A percentile compares a stretch with the other conserved stretches of the same genome.
Conservation (phyloP, 805 yeast species). For the Sugiyamaella boreocaroliniensis region DNA sequence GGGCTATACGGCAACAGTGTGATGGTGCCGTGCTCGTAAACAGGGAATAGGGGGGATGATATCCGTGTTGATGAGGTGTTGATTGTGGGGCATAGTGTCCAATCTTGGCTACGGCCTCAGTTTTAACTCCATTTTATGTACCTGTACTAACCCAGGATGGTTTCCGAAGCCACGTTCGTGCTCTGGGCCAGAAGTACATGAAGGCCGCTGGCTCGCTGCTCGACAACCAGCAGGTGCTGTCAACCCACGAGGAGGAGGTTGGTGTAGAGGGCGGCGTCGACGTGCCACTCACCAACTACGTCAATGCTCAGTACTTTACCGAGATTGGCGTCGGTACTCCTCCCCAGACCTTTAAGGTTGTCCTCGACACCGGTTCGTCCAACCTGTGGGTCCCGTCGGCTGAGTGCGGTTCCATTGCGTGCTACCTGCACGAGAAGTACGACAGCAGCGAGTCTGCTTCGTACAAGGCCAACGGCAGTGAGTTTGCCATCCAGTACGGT, state of each 20-base stretch:
- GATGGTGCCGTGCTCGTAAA: no score
- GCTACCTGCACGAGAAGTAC: slow-evolving; percentile 88
- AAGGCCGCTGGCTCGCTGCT: slow-evolving; percentile 30
- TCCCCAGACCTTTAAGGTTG: slow-evolving; percentile 85
- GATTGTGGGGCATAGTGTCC: no score
- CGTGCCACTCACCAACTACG: slow-evolving; percentile 83
- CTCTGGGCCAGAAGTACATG: slow-evolving; percentile 57
- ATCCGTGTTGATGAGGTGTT: no score
- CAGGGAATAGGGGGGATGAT: no score
- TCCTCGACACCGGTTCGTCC: slow-evolving; percentile 93
- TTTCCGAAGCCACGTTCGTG: slow-evolving; percentile 40
- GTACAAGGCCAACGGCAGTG: slow-evolving; percentile 80
- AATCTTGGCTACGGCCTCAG: no score
- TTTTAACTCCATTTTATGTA: no score
- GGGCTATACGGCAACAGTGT: background rate
- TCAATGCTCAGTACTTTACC: slow-evolving; percentile 94
- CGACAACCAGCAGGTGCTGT: slow-evolving; percentile 9
- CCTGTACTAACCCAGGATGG: slow-evolving; percentile 12
- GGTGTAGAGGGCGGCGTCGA: slow-evolving; percentile 46
- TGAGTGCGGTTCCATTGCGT: slow-evolving; percentile 89
- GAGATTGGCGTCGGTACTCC: slow-evolving; percentile 92
- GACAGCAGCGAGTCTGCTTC: slow-evolving; percentile 77
- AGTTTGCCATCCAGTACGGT: slow-evolving; percentile 83
- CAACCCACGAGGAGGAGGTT: slow-evolving; percentile 22
- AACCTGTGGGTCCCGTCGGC: slow-evolving; percentile 93